Percentiles rank a stretch among this genome's conserved stretches.
These are phyloP conservation scores for Claviceps cyperi DNA, from an alignment of 2,329 filamentous ascomycete species.

Conservation along the genomic window DNA sequence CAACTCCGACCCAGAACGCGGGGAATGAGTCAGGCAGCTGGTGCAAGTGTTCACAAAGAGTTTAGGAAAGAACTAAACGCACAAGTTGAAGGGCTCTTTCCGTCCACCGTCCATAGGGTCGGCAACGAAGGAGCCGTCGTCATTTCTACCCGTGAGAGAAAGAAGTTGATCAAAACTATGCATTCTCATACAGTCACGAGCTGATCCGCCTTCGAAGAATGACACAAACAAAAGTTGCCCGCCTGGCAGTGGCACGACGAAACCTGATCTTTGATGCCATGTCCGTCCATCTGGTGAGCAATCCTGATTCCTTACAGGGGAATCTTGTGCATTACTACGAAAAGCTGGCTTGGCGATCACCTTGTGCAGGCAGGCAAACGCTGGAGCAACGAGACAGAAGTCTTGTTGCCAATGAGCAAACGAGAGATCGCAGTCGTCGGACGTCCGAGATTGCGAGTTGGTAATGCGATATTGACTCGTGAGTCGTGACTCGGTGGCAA, in stretches of 20 bases:
- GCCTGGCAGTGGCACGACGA: too few relatives aligned
- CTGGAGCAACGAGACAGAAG: background rate
- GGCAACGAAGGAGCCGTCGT: too few relatives aligned
- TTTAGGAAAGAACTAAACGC: background rate
- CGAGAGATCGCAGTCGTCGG: background rate
- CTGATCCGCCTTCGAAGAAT: background rate
- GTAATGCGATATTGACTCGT: conserved; percentile 3
- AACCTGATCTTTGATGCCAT: too few relatives aligned
- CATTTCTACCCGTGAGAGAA: too few relatives aligned
- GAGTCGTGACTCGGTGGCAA: conserved; percentile 1
- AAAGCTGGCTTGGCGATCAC: background rate
- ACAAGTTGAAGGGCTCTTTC: too few relatives aligned
- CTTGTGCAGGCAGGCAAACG: background rate
- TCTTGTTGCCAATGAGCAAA: background rate
- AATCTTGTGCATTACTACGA: too few relatives aligned
- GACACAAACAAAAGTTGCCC: background rate
- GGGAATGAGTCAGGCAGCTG: too few relatives aligned
- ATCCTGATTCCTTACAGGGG: too few relatives aligned
- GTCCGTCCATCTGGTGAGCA: too few relatives aligned
- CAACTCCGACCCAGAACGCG: too few relatives aligned
- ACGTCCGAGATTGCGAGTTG: conserved; percentile 1
- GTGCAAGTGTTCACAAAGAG: background rate
- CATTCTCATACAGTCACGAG: background rate
- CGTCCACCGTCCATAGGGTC: too few relatives aligned
- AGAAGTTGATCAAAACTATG: too few relatives aligned